Evolutionary conservation across 768 basidiomycete genomes (phyloP).

Genomic region (Serendipita sp.): DNA sequence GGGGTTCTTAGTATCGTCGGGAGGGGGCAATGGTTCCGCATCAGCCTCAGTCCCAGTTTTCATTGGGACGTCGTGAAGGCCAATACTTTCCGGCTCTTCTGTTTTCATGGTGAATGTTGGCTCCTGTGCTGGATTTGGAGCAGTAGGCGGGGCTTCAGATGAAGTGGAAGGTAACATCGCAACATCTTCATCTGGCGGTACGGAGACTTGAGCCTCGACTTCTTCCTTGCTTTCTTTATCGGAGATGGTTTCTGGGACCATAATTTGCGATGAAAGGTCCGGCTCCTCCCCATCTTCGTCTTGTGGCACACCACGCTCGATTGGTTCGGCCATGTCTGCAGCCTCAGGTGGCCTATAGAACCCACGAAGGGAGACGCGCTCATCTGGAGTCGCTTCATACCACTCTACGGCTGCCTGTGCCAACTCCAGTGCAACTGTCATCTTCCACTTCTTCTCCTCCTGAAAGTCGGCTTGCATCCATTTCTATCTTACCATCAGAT

Average conservation of each 20-base stretch:
- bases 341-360: slow-evolving; percentile 10
- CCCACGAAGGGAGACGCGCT: slow-evolving; percentile 44
- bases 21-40: background rate
- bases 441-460: slow-evolving; percentile 88
- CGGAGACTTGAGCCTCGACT: slow-evolving; percentile 2
- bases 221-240: slow-evolving; percentile 8
- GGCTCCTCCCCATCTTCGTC: slow-evolving; percentile 1
- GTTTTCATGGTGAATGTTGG: background rate
- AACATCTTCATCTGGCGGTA: background rate
- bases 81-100: background rate
- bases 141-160: background rate
- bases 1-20: slow-evolving; percentile 1
- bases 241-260: background rate
- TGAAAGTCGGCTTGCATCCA: slow-evolving; percentile 96
- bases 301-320: background rate
- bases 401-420: slow-evolving; percentile 75
- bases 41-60: background rate
- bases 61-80: background rate
- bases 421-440: slow-evolving; percentile 66
- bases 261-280: background rate
- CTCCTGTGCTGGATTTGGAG: background rate
- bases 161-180: background rate
- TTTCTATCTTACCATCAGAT: slow-evolving; percentile 36
- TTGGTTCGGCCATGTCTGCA: slow-evolving; percentile 4
- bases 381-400: slow-evolving; percentile 59